Evolutionary conservation across 192 early-diverging fungal genomes (phyloP).

Genomic region (Coemansia javaensis): DNA sequence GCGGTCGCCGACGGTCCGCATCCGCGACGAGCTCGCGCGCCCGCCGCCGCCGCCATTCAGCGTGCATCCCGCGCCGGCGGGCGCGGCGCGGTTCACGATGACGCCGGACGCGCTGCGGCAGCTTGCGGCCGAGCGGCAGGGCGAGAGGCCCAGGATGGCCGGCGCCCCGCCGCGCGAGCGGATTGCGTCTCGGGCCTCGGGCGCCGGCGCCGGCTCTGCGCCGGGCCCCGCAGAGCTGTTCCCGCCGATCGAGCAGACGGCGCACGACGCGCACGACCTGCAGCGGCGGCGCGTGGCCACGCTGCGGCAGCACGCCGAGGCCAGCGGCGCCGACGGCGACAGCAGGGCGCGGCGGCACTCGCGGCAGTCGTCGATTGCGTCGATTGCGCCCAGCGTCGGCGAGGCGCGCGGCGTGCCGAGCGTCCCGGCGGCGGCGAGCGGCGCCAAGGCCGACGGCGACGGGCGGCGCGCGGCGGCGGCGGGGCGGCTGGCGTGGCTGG

Average conservation of each 20-base stretch:
- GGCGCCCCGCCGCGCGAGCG: conserved; percentile 25
- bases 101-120: conserved; percentile 44
- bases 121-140: conserved; percentile 9
- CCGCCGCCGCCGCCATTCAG: too few relatives aligned
- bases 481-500: conserved; percentile 7
- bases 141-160: conserved; percentile 2
- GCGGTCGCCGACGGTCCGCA: conserved; percentile 20
- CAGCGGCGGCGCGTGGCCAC: conserved; percentile 48
- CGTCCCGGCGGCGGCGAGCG: conserved; percentile 14
- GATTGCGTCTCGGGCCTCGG: conserved; percentile 19
- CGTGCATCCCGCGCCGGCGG: not conserved
- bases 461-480: not conserved
- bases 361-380: conserved; percentile 38
- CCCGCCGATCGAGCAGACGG: conserved; percentile 13
- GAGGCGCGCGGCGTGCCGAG: conserved; percentile 30
- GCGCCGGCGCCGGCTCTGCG: not conserved
- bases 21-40: conserved; percentile 5
- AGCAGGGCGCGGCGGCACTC: conserved; percentile 16
- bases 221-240: not conserved
- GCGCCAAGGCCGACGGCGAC: not conserved
- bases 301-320: conserved; percentile 32
- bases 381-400: conserved; percentile 33
- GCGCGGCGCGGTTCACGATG: conserved; percentile 22
- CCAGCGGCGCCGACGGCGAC: not conserved
- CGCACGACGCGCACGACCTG: conserved; percentile 22